Conservation (phyloP, 495 filamentous ascomycete species). For the Hypoxylon intermedium region DNA sequence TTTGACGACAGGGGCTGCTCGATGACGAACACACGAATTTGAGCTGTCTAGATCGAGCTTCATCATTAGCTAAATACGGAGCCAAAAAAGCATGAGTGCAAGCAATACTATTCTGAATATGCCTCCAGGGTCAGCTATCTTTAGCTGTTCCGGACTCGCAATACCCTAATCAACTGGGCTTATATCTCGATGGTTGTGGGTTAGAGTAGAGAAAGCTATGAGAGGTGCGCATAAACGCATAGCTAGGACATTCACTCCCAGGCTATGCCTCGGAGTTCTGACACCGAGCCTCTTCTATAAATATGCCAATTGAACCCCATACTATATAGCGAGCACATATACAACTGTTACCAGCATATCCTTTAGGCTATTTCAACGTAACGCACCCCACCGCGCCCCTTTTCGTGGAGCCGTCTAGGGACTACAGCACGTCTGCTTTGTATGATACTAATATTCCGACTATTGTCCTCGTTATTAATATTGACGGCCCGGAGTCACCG, state of each 20-base stretch:
- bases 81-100: neutral
- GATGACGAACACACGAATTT: no score
- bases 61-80: neutral
- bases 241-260: neutral
- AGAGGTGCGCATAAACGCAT: slow-evolving; percentile 10
- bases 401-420: slow-evolving; percentile 28
- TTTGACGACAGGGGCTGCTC: neutral
- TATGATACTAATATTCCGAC: neutral
- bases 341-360: slow-evolving; percentile 15
- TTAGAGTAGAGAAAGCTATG: neutral
- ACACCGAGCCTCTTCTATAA: slow-evolving; percentile 31
- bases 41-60: no score
- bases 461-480: slow-evolving; percentile 23
- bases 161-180: neutral
- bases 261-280: slow-evolving; percentile 16
- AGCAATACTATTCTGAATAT: neutral
- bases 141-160: neutral
- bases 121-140: neutral
- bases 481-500: slow-evolving; percentile 30
- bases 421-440: slow-evolving; percentile 2
- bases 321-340: slow-evolving; percentile 28
- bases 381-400: slow-evolving; percentile 25
- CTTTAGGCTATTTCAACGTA: slow-evolving; percentile 33
- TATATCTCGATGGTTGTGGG: neutral
- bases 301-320: slow-evolving; percentile 18